Percentiles rank a stretch among this genome's conserved stretches.
Conservation (phyloP, 768 basidiomycete species). For the Rhodotorula babjevae region DNA sequence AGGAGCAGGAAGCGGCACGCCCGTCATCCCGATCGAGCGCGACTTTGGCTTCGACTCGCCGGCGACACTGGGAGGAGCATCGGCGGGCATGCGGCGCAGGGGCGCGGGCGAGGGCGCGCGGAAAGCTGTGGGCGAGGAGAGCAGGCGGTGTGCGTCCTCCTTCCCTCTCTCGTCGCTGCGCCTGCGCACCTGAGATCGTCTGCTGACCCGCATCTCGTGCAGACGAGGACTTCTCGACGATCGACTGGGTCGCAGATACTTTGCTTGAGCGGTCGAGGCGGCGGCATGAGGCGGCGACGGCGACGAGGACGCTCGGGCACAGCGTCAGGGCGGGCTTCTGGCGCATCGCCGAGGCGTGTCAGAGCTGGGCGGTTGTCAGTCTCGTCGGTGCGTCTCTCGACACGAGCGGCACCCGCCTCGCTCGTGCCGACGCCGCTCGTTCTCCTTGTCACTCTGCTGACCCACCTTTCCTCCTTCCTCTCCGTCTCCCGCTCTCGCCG, state of each 20-base stretch:
- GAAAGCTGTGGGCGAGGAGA: slow-evolving; percentile 14
- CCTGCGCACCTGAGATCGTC: no score
- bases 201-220: not conserved
- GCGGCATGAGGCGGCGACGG: slow-evolving; percentile 52
- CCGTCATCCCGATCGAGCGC: slow-evolving; percentile 20
- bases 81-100: not conserved
- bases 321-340: slow-evolving; percentile 61
- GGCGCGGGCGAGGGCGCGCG: not conserved
- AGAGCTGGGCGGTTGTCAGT: slow-evolving; percentile 87
- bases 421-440: no score
- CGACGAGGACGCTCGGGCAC: slow-evolving; percentile 44
- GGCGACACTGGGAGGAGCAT: no score
- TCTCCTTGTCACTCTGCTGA: not conserved
- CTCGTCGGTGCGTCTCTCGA: slow-evolving; percentile 81
- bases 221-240: slow-evolving; percentile 39
- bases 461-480: not conserved
- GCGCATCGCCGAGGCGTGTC: slow-evolving; percentile 63
- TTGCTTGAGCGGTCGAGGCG: slow-evolving; percentile 79
- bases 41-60: slow-evolving; percentile 7
- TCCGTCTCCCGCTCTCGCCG: no score
- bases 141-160: slow-evolving; percentile 22
- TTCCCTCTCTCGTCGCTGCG: no score
- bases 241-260: slow-evolving; percentile 94
- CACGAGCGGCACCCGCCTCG: no score
- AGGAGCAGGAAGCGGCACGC: not conserved